These are phyloP conservation scores for Tuber borchii DNA, from an alignment of 495 filamentous ascomycete species.

Conservation along the genomic window DNA sequence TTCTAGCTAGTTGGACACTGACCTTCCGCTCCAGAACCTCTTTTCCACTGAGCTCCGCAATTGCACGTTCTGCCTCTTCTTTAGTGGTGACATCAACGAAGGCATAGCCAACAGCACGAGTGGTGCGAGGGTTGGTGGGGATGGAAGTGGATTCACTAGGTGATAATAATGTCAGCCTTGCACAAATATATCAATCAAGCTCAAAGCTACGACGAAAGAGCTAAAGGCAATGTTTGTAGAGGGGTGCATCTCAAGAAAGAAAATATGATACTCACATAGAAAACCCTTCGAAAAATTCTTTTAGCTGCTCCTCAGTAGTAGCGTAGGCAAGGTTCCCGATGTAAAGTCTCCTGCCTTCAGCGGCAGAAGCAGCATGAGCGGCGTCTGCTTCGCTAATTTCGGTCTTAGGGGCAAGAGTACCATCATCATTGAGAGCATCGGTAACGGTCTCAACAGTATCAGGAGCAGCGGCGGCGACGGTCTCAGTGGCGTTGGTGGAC, in stretches of 20 bases:
- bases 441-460: conserved; percentile 67
- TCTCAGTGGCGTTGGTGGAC: conserved; percentile 54
- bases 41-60: conserved; percentile 88
- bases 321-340: conserved; percentile 99
- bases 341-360: conserved; percentile 96
- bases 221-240: conserved; percentile 6
- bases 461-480: conserved; percentile 48
- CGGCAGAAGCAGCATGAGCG: conserved; percentile 89
- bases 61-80: conserved; percentile 86
- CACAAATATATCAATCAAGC: background rate
- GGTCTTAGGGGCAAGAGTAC: conserved; percentile 54
- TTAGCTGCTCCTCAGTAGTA: conserved; percentile 99
- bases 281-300: conserved; percentile 97
- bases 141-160: conserved; percentile 92
- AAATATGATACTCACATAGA: conserved; percentile 72
- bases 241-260: background rate
- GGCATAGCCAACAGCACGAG: conserved; percentile 95
- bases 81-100: conserved; percentile 97
- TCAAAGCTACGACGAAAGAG: background rate
- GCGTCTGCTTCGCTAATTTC: conserved; percentile 49
- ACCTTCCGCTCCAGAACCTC: conserved; percentile 97
- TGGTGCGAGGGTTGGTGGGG: conserved; percentile 96
- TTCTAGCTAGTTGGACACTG: conserved; percentile 94
- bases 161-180: conserved; percentile 27
- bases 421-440: conserved; percentile 74